These are phyloP conservation scores for Trypanosoma rangeli DNA, from an alignment of 208 protist species.

Conservation along the genomic window DNA sequence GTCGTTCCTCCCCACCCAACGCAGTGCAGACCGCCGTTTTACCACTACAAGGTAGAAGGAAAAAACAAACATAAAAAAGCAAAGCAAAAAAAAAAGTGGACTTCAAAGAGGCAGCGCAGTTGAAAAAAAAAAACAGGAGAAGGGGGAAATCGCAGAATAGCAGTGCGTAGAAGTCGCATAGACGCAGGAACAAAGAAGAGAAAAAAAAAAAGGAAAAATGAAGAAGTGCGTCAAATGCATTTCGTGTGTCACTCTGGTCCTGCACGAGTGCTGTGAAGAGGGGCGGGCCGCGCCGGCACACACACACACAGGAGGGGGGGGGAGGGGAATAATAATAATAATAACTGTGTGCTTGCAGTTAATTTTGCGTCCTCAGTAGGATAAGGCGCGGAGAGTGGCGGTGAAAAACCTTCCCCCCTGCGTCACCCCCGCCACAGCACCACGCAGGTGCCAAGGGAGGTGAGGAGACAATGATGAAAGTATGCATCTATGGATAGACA, in stretches of 20 bases:
- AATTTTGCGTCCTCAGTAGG: not conserved
- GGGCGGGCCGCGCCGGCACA: no score
- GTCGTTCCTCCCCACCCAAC: no score
- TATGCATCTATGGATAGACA: not conserved
- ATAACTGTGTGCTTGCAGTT: not conserved
- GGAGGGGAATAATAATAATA: constrained; percentile 11
- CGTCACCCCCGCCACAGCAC: no score
- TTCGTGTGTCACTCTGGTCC: not conserved
- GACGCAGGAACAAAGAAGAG: not conserved
- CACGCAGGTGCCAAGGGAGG: no score
- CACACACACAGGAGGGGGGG: not conserved
- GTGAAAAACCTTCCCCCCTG: no score
- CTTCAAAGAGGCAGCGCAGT: not conserved
- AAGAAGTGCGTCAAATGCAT: constrained; percentile 21
- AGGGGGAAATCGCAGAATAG: not conserved
- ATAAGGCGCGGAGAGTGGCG: no score
- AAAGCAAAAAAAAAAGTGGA: not conserved
- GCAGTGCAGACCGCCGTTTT: no score
- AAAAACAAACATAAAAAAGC: not conserved
- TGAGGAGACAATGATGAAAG: not conserved
- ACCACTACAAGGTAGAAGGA: not conserved
- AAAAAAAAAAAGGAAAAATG: not conserved
- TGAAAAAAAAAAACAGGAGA: not conserved
- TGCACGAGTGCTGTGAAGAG: not conserved
- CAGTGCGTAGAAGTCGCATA: not conserved